A percentile compares a stretch with the other conserved stretches of the same genome.
Evolutionary conservation across 192 early-diverging fungal species (phyloP).

Genomic region (Backusella liffmaniae): DNA sequence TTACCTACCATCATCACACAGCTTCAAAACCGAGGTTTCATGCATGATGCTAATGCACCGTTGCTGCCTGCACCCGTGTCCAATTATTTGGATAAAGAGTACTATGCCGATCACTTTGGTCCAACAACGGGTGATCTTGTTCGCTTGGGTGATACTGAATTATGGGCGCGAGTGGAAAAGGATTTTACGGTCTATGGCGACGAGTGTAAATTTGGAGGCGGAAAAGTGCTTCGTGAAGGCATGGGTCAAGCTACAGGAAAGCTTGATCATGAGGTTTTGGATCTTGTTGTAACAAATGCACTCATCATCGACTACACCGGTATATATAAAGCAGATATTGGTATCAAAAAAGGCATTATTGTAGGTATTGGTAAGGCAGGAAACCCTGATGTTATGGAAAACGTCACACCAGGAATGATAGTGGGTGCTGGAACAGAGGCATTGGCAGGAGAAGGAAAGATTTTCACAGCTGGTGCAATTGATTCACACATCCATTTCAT

Average conservation of each 20-base stretch:
- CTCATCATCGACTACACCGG: conserved; percentile 92
- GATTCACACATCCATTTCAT: conserved; percentile 97
- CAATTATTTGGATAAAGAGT: conserved; percentile 70
- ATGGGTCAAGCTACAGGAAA: conserved; percentile 90
- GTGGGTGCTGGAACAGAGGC: conserved; percentile 91
- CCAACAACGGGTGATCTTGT: conserved; percentile 93
- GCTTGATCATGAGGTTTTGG: conserved; percentile 69
- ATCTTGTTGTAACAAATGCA: conserved; percentile 95
- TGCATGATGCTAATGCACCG: conserved; percentile 58
- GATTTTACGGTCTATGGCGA: conserved; percentile 93
- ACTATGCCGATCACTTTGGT: conserved; percentile 89
- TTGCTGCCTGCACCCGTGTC: conserved; percentile 41
- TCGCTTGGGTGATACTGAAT: conserved; percentile 80
- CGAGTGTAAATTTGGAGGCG: conserved; percentile 96
- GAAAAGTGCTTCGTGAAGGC: conserved; percentile 91
- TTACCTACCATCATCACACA: conserved; percentile 51
- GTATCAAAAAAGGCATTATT: conserved; percentile 83
- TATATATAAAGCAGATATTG: conserved; percentile 98
- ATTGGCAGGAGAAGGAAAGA: conserved; percentile 86
- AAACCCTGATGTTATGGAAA: conserved; percentile 97
- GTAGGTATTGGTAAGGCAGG: conserved; percentile 94
- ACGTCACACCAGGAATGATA: conserved; percentile 86
- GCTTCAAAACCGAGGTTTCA: conserved; percentile 53
- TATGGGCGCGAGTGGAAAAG: conserved; percentile 85
- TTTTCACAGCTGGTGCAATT: conserved; percentile 91